Evolutionary conservation across 225 moss, liverwort and hornwort genomes (phyloP), one percentile per base, ranked within the genome.

Genomic region (Physcomitrellopsis africana): DNA sequence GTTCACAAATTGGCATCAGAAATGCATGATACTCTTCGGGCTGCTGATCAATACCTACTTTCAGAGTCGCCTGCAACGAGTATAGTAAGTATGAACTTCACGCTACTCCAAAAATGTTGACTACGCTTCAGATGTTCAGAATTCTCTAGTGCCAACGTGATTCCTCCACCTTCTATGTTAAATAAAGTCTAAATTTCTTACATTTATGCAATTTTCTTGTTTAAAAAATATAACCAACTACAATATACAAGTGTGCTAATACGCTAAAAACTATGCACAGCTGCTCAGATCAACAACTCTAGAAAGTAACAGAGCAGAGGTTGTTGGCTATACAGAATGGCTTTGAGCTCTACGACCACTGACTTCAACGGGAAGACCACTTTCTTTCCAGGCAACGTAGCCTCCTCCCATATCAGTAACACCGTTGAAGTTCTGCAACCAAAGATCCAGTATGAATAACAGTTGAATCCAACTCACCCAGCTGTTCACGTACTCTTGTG

Each of bases 361-460:
- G 22, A 76, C 32, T 37, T 37, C 75, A 14, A 84, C 78, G 15
- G 87, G 85, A 52, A 89, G 87, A 14, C 89, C 89, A 42, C 87
- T 84, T 74, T 87, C 70, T 74, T 86, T 82, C 89, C 89, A 89
- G 10, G 84, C 87, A 16, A 75, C 54, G 44, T 87, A 89, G 73
- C 89, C 89, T 74, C 89, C 89, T 80, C 89, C 86, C 84, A 89
- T 82, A 70, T 89, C 89, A 11, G 87, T 89, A 18, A 89, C 82
- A 57, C 89, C 87, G 14, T 87, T 80, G 18, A 89, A 89, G 51
- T 78, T 76, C 88, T 88, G 88, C 83, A 87, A 70, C 18, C 71
- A 7, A 67, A 53, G 11, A n/a, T 24, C 62, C 43, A 24, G 24
- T 53, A 19, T 46, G 17, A 59, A 29, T 27, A 18, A 37, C 49